Evolutionary conservation across 2,329 filamentous ascomycete species (phyloP), one percentile per base, ranked within the genome.

Genomic region (Colletotrichum lindemuthianum): DNA sequence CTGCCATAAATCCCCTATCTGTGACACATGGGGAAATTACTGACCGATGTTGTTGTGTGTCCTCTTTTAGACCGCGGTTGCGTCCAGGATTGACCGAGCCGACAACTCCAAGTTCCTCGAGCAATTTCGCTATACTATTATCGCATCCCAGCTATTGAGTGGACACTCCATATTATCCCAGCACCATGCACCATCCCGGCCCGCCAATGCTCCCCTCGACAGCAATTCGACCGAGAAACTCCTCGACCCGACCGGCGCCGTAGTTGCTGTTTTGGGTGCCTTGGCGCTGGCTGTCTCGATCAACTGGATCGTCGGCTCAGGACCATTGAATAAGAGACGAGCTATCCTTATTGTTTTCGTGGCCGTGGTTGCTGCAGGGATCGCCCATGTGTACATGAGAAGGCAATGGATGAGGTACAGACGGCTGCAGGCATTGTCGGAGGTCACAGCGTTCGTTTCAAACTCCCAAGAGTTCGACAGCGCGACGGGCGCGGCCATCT

Each of bases 41-140:
- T 69, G 48, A 66, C 74, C 68, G 24, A 24, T 50, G 37, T 16
- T 50, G 55, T 37, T 58, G 32, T 52, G 51, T 44, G 16, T 51
- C 47, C 51, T 56, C 49, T 69, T 57, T 41, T 72, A 92, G 90
- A 86, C 84, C 71, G 90, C 86, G 9, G 85, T 94, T 63, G 91
- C 90, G 69, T 89, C 90, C 44, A 86, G 87, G 66, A 85, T 97
- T 67, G 90, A 92, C 59, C 85, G 90, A 69, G 88, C 87, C 70
- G 93, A 97, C 71, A 96, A 94, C 74, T 86, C 90, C 70, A 90
- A 89, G 69, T 97, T 97, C 72, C 84, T 97, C 64, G 94, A 97
- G 77, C 91, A 93, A 73, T 97, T 97, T 73, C 91, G 94, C 68
- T 97, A 97, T 78, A 91, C 92, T 24, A 92, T 97, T 69, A 91